phyloP scores from a whole-genome alignment of 768 basidiomycete species.

The Amanita phalloides region DNA sequence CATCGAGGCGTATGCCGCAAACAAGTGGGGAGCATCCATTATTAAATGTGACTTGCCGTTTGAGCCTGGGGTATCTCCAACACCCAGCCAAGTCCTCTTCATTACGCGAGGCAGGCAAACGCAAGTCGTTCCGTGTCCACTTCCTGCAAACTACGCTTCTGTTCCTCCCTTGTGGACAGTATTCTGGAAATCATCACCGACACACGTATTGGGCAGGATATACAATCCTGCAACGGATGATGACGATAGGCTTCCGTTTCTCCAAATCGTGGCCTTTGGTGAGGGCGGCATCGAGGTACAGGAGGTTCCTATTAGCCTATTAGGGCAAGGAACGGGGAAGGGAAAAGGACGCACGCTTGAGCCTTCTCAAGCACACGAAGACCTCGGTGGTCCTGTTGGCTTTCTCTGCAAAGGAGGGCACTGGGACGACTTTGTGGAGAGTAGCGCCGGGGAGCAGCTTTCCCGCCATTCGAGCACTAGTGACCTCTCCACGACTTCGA shows the following conservation, averaged over 20 bases:
- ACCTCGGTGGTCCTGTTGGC: constrained; percentile 55
- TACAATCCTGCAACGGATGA: constrained; percentile 21
- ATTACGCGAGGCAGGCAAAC: constrained; percentile 63
- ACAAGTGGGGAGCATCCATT: constrained; percentile 39
- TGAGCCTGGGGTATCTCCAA: constrained; percentile 16
- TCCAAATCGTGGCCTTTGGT: constrained; percentile 64
- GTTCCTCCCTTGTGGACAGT: constrained; percentile 51
- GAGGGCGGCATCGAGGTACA: constrained; percentile 68
- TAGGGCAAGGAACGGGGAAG: constrained; percentile 39
- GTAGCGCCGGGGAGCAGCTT: constrained; percentile 19
- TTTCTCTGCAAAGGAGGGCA: constrained; percentile 43
- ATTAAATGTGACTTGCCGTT: constrained; percentile 35
- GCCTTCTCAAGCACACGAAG: constrained; percentile 38
- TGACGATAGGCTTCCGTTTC: constrained; percentile 25
- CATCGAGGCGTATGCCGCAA: constrained; percentile 19
- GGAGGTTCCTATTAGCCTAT: constrained; percentile 46
- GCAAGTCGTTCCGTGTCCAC: constrained; percentile 57
- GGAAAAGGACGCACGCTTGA: constrained; percentile 19
- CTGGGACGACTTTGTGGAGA: constrained; percentile 35
- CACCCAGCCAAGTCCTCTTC: constrained; percentile 39
- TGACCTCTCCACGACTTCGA: constrained; percentile 30
- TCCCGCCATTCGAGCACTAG: constrained; percentile 35
- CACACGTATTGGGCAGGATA: constrained; percentile 41
- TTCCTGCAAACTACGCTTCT: constrained; percentile 39
- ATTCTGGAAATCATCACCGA: constrained; percentile 49